phyloP scores from a whole-genome alignment of 495 filamentous ascomycete species.

The Tuber umbilicatum region DNA sequence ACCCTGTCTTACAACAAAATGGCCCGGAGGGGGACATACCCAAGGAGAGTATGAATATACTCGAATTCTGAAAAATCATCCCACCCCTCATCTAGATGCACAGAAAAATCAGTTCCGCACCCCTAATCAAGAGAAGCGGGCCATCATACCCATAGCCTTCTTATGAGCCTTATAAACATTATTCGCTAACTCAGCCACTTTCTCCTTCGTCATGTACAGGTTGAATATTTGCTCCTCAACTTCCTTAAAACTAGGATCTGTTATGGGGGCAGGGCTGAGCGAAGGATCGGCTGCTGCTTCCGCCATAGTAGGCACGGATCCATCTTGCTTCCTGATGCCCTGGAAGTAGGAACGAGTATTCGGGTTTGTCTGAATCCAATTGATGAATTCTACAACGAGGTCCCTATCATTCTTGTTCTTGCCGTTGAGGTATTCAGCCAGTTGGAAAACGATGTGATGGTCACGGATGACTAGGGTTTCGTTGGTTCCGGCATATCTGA shows the following conservation, averaged over 20 bases:
- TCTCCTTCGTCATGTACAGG: slow-evolving; percentile 36
- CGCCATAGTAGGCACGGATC: slow-evolving; percentile 44
- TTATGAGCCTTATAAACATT: slow-evolving; percentile 64
- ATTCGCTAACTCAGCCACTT: slow-evolving; percentile 47
- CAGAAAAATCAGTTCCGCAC: not conserved
- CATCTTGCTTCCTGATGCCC: slow-evolving; percentile 51
- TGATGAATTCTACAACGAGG: slow-evolving; percentile 55
- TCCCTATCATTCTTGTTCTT: slow-evolving; percentile 49
- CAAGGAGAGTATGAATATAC: slow-evolving; percentile 56
- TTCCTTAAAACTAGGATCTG: slow-evolving; percentile 38
- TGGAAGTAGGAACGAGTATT: slow-evolving; percentile 52
- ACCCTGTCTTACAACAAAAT: not conserved
- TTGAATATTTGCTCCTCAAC: slow-evolving; percentile 43
- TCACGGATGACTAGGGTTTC: slow-evolving; percentile 52
- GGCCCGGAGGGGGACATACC: slow-evolving; percentile 3
- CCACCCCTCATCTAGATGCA: slow-evolving; percentile 41
- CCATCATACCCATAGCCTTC: slow-evolving; percentile 44
- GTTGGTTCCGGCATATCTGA: slow-evolving; percentile 48
- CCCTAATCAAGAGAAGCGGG: not conserved
- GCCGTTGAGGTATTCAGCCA: slow-evolving; percentile 54
- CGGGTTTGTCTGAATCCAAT: slow-evolving; percentile 52
- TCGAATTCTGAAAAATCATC: slow-evolving; percentile 57
- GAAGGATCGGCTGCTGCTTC: slow-evolving; percentile 9
- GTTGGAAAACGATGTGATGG: slow-evolving; percentile 56
- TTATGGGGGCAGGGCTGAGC: slow-evolving; percentile 38